phyloP scores from a whole-genome alignment of 2,329 filamentous ascomycete species.

The Fusarium buharicum region DNA sequence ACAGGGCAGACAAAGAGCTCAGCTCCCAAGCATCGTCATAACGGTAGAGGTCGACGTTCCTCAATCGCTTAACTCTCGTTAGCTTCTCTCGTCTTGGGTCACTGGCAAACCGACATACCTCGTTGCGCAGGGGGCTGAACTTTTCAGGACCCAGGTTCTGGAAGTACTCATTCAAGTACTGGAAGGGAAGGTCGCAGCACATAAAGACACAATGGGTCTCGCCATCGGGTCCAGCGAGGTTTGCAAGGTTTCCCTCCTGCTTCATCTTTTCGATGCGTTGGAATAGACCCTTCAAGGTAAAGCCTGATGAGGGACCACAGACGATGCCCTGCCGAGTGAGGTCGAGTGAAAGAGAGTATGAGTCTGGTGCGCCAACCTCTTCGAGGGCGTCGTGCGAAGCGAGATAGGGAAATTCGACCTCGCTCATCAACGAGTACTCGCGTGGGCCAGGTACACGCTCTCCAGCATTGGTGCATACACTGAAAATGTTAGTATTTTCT shows the following conservation, averaged over 20 bases:
- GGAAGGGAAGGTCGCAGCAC: slow-evolving; percentile 71
- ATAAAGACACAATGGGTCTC: slow-evolving; percentile 67
- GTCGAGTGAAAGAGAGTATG: slow-evolving; percentile 63
- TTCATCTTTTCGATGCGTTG: slow-evolving; percentile 62
- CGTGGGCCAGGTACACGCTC: slow-evolving; percentile 69
- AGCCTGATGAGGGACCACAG: slow-evolving; percentile 69
- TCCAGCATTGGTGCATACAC: slow-evolving; percentile 66
- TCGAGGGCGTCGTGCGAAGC: slow-evolving; percentile 64
- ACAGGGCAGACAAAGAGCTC: slow-evolving; percentile 53
- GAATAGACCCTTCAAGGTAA: slow-evolving; percentile 63
- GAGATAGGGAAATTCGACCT: slow-evolving; percentile 68
- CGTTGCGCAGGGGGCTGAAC: slow-evolving; percentile 59
- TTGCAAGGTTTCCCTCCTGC: slow-evolving; percentile 54
- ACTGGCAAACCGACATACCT: slow-evolving; percentile 43
- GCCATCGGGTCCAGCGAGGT: slow-evolving; percentile 58
- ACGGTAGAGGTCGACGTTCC: slow-evolving; percentile 61
- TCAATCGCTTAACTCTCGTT: slow-evolving; percentile 53
- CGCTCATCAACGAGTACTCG: slow-evolving; percentile 59
- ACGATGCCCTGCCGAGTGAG: slow-evolving; percentile 68
- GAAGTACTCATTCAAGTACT: slow-evolving; percentile 70
- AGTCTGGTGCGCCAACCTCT: slow-evolving; percentile 64
- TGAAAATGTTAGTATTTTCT: slow-evolving; percentile 38
- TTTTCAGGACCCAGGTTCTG: slow-evolving; percentile 60
- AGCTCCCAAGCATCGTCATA: slow-evolving; percentile 67
- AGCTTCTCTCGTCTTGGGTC: slow-evolving; percentile 6